Base-by-base conservation (phyloP, 2,329 filamentous ascomycete genomes). In the Zymoseptoria tritici region DNA sequence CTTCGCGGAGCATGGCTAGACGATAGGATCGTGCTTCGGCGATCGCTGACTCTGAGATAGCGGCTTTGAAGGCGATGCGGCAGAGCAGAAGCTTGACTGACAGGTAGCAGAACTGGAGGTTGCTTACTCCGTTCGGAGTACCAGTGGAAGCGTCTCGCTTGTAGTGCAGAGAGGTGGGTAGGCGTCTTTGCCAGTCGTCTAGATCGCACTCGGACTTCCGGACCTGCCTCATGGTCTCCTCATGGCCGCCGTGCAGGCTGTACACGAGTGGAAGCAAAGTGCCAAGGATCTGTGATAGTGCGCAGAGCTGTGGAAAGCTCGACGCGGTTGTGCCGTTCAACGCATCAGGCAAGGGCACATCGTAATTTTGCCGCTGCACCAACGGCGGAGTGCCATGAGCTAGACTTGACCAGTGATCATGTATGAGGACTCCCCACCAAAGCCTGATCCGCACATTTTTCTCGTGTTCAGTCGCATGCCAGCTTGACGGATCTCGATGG, bases 341-440 rank as follows among this genome's bases (percentile, higher is more conserved):
- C 31, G 31, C 31, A 36, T 13, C 31, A 3, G 82, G 81, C 50
- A 81, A 67, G 16, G 81, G 81, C 13, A 84, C 81, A 62, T 84
- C 81, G 63, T 83, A 82, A 65, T 83, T 81, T 22, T 77, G 77
- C 60, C 78, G 79, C 2, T 76, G 73, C 9, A 83, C 79, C 55
- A 81, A 78, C 3, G 81, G 80, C 20, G 81, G 81, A 2, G 80
- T 78, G 4, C 81, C 81, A 64, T 84, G 81, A 4, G 80, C 80
- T 57, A 83, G 79, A 64, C 81, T 82, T 57, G 80, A 77, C 77
- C 81, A 84, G 49, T 80, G 77, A 68, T 84, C 81, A 59, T 82
- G 81, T 49, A 84, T 80, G 2, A 83, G 73, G 2, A 83, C 79
- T 4, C 78, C 81, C 82, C 82, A 84, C 80, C 81, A 84, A 2